Conservation (phyloP, 805 yeast species). For the Brettanomyces nanus region DNA sequence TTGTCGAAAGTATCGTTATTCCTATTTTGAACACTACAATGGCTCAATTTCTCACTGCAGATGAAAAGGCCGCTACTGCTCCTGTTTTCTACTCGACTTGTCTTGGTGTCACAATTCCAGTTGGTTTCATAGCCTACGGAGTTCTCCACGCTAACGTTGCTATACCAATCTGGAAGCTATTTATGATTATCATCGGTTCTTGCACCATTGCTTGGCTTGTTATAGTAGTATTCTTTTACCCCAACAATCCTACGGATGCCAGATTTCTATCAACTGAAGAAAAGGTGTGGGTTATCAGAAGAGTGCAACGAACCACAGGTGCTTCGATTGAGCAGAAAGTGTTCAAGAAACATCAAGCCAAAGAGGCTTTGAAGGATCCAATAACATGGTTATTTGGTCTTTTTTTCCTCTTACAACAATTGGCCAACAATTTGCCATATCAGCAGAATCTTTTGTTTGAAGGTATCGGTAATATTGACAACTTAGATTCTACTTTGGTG, state of each 20-base stretch:
- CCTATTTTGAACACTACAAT: constrained; percentile 39
- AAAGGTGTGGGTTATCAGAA: constrained; percentile 41
- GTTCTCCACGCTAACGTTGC: constrained; percentile 22
- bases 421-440: constrained; percentile 46
- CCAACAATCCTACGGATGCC: constrained; percentile 49
- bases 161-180: constrained; percentile 40
- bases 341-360: constrained; percentile 39
- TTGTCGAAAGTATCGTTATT: constrained; percentile 36
- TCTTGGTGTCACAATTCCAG: constrained; percentile 39
- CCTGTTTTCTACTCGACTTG: constrained; percentile 47
- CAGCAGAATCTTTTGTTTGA: constrained; percentile 43
- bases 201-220: constrained; percentile 35
- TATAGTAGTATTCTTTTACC: constrained; percentile 34
- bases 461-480: constrained; percentile 31
- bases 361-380: constrained; percentile 44
- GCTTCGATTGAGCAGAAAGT: constrained; percentile 36
- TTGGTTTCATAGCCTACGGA: constrained; percentile 32
- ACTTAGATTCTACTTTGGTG: constrained; percentile 41
- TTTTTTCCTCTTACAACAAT: constrained; percentile 35
- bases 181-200: constrained; percentile 50
- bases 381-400: constrained; percentile 35
- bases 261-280: constrained; percentile 40
- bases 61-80: constrained; percentile 39
- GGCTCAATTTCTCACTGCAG: constrained; percentile 40
- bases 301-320: constrained; percentile 30